A percentile compares a stretch with the other conserved stretches of the same genome.
phyloP scores from a whole-genome alignment of 805 yeast species.

The Lipomyces mesembrius region DNA sequence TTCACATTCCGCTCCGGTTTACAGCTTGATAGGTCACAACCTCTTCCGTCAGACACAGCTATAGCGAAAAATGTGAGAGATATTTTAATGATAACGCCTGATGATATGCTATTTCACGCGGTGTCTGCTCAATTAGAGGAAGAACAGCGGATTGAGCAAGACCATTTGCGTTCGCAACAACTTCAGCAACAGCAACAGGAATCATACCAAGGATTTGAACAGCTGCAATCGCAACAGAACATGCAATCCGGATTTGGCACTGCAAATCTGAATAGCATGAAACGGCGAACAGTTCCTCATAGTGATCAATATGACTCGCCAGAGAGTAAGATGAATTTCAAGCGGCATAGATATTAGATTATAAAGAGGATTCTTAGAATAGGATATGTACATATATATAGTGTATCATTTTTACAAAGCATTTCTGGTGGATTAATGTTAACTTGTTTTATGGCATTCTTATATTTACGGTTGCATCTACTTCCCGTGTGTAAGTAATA shows the following conservation, averaged over 20 bases:
- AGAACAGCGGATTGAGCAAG: constrained; percentile 28
- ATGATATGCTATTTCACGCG: constrained; percentile 34
- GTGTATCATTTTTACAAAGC: neutral
- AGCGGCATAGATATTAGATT: constrained; percentile 3
- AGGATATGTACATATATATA: constrained; percentile 1
- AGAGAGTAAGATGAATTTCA: constrained; percentile 2
- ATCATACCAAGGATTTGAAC: constrained; percentile 1
- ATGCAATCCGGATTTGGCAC: neutral
- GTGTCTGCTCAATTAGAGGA: constrained; percentile 33
- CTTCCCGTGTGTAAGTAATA: neutral
- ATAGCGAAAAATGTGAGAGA: constrained; percentile 27
- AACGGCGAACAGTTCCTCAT: neutral
- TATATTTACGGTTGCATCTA: neutral
- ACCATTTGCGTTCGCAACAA: constrained; percentile 8
- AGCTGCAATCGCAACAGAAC: constrained; percentile 1
- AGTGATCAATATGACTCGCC: neutral
- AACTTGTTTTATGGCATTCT: neutral
- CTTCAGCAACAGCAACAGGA: constrained; percentile 11
- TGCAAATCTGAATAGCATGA: neutral
- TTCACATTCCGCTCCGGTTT: constrained; percentile 31
- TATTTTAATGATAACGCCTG: constrained; percentile 30
- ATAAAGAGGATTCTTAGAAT: neutral
- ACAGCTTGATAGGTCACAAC: constrained; percentile 31
- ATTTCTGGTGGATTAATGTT: constrained; percentile 1
- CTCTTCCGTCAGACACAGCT: constrained; percentile 22